Base-by-base conservation (phyloP, 2,329 filamentous ascomycete genomes). In the Penicillium sp. region DNA sequence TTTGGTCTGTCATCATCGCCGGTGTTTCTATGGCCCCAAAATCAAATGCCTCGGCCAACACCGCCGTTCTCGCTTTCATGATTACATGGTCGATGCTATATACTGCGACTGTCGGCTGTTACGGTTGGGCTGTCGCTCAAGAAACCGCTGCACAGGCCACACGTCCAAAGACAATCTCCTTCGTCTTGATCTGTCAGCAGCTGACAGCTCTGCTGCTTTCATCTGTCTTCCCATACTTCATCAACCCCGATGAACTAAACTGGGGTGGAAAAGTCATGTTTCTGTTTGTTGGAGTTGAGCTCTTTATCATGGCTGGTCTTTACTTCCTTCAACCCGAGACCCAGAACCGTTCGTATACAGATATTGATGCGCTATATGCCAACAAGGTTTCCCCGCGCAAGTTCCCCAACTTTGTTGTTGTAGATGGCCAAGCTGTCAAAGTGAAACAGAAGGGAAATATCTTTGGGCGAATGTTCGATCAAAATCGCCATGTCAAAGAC, bases 71-170 rank as follows among this genome's bases (percentile, higher is more conserved):
- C 2, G 52, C 52, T 13, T 54, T 54, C 32, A 54, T 54, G 52
- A 54, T 54, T 13, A 54, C 52, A 10, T 54, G 52, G 52, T 54
- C 52, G 5, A 54, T 54, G 52, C 10, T 54, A 14, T 55, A 55
- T 31, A 50, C 47, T 1, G 52, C 52, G 4, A 55, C 47, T 3
- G 47, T 55, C 1, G 52, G 52, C 9, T 50, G 47, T 16, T 50
- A 50, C 27, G 52, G 47, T 16, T 55, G 47, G 43, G 52, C 52
- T 6, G 47, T 55, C 3, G 52, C 47, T 2, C 47, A 50, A 32
- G 52, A 51, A 16, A 55, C 52, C 14, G 47, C 52, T 11, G 43
- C 47, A 22, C 52, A 55, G 34, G 46, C n/a, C 1, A 55, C 52
- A 7, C 43, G 47, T n/a, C 47, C 52, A 1, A 55, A 47, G 22